These are phyloP conservation scores for Komagataella ulmi DNA, from an alignment of 805 yeast genomes.

Conservation along the genomic window DNA sequence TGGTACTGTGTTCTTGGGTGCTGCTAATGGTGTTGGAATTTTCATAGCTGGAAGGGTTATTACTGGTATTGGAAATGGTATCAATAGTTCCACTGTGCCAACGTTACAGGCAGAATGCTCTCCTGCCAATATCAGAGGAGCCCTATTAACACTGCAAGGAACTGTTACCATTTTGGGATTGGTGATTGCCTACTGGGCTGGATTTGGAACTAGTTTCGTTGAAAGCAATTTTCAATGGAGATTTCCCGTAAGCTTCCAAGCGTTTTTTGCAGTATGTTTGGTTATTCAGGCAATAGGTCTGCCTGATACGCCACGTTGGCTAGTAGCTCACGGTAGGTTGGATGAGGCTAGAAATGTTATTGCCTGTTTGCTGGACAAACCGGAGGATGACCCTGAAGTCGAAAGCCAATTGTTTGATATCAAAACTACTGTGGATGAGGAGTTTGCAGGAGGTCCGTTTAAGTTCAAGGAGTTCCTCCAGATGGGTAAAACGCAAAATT, in stretches of 20 bases:
- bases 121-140: slow-evolving; percentile 22
- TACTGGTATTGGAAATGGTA: slow-evolving; percentile 31
- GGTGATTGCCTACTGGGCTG: slow-evolving; percentile 29
- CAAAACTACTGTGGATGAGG: slow-evolving; percentile 1
- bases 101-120: slow-evolving; percentile 33
- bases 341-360: slow-evolving; percentile 26
- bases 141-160: slow-evolving; percentile 23
- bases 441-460: neutral
- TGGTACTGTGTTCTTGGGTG: slow-evolving; percentile 16
- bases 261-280: slow-evolving; percentile 20
- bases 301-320: slow-evolving; percentile 49
- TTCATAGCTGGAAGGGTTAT: slow-evolving; percentile 28
- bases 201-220: slow-evolving; percentile 25
- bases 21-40: slow-evolving; percentile 12
- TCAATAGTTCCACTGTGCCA: slow-evolving; percentile 30
- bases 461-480: slow-evolving; percentile 1
- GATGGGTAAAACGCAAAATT: slow-evolving; percentile 5
- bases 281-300: slow-evolving; percentile 8
- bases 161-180: slow-evolving; percentile 25
- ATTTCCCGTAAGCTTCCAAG: slow-evolving; percentile 31
- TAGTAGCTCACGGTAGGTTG: slow-evolving; percentile 25
- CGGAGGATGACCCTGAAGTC: slow-evolving; percentile 4
- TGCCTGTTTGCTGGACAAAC: slow-evolving; percentile 14
- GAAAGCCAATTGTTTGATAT: slow-evolving; percentile 6
- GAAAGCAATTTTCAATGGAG: slow-evolving; percentile 25